Conservation (phyloP, 768 basidiomycete genomes). For the Tulasnella sp. region DNA sequence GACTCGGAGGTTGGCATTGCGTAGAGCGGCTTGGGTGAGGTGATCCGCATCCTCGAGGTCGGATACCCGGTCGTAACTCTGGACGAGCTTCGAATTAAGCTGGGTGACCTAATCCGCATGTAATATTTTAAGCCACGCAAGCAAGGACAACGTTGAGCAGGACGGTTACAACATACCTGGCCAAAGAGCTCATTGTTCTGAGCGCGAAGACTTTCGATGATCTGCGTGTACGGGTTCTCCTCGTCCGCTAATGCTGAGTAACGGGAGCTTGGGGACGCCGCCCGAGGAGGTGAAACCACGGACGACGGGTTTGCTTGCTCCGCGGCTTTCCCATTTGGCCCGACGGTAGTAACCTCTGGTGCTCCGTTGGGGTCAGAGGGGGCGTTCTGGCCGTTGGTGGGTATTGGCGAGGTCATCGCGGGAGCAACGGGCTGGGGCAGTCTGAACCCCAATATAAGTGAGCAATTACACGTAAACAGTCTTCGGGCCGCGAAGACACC, state of each 20-base stretch:
- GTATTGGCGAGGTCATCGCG: constrained; percentile 5
- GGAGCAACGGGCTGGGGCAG: background rate
- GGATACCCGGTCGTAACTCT: constrained; percentile 85
- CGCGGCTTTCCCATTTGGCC: background rate
- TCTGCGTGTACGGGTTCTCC: constrained; percentile 70
- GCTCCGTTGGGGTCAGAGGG: background rate
- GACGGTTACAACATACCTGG: constrained; percentile 46
- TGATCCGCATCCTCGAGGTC: constrained; percentile 89
- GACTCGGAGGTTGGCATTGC: constrained; percentile 59
- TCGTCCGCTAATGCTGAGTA: constrained; percentile 20
- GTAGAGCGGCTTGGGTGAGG: constrained; percentile 54
- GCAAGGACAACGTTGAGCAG: background rate
- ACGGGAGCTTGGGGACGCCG: background rate
- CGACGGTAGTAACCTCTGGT: background rate
- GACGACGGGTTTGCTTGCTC: background rate
- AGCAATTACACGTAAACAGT: background rate
- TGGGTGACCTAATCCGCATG: constrained; percentile 48
- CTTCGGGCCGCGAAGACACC: background rate
- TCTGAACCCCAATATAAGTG: background rate
- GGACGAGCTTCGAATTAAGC: constrained; percentile 89
- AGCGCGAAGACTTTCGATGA: constrained; percentile 71
- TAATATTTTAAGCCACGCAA: background rate
- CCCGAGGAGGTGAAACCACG: background rate
- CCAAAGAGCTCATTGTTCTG: constrained; percentile 85
- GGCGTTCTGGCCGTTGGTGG: background rate